Conservation (phyloP, 768 basidiomycete genomes). For the Lactifluus volemus region DNA sequence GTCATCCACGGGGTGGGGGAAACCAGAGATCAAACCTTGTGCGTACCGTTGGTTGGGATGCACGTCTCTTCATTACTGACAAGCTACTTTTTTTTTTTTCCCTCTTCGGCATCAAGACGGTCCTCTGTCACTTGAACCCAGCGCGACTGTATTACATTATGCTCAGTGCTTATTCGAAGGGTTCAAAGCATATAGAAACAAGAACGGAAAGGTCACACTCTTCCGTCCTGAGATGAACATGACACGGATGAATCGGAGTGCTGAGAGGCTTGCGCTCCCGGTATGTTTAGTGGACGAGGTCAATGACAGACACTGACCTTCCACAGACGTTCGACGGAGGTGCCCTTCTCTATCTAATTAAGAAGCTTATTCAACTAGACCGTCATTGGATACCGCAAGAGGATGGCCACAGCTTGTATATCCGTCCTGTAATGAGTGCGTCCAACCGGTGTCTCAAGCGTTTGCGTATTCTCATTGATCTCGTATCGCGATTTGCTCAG, state of each 20-base stretch:
- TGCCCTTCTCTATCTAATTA: constrained; percentile 35
- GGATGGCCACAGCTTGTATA: constrained; percentile 42
- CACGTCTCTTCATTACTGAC: neutral
- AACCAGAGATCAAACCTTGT: constrained; percentile 39
- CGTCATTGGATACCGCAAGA: constrained; percentile 42
- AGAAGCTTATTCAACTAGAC: constrained; percentile 38
- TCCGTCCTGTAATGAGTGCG: constrained; percentile 35
- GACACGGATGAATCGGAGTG: constrained; percentile 41
- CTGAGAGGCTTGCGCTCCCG: constrained; percentile 31
- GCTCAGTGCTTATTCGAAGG: constrained; percentile 44
- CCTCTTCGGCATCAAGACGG: constrained; percentile 27
- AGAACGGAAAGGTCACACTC: constrained; percentile 35
- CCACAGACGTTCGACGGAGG: constrained; percentile 35
- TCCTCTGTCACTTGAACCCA: constrained; percentile 40
- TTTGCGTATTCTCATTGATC: neutral
- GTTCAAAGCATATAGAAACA: constrained; percentile 42
- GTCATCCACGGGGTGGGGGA: constrained; percentile 34
- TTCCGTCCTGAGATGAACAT: constrained; percentile 50
- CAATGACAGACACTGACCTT: neutral
- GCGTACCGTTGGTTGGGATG: constrained; percentile 13
- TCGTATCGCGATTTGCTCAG: neutral
- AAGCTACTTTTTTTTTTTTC: neutral
- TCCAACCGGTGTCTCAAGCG: neutral
- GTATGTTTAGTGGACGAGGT: constrained; percentile 13
- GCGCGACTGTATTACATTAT: constrained; percentile 46